These are phyloP conservation scores for Annulohypoxylon truncatum DNA, from an alignment of 2,329 filamentous ascomycete species.

Conservation along the genomic window DNA sequence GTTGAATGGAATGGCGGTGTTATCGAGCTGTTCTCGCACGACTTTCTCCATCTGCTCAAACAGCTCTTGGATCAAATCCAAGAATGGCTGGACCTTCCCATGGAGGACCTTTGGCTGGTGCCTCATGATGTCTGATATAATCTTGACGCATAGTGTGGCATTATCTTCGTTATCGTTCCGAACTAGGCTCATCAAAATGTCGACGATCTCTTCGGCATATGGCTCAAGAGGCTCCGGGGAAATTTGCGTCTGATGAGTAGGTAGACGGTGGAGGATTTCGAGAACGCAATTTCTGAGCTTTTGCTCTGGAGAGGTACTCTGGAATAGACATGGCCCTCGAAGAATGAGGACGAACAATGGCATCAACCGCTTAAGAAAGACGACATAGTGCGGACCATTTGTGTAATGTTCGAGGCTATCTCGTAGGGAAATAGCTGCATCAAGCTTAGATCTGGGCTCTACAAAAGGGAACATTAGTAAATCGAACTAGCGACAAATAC, in stretches of 20 bases:
- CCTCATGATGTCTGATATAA: slow-evolving; percentile 94
- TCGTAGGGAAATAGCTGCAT: slow-evolving; percentile 85
- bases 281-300: slow-evolving; percentile 93
- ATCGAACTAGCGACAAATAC: background rate
- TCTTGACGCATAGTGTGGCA: slow-evolving; percentile 97
- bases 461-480: slow-evolving; percentile 16
- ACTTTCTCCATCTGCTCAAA: slow-evolving; percentile 95
- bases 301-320: slow-evolving; percentile 91
- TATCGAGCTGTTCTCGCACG: slow-evolving; percentile 95
- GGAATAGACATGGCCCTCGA: slow-evolving; percentile 87
- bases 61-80: slow-evolving; percentile 92
- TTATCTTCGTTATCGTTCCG: slow-evolving; percentile 97
- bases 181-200: slow-evolving; percentile 89
- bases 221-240: slow-evolving; percentile 86
- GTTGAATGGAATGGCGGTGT: slow-evolving; percentile 67
- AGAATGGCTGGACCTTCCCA: slow-evolving; percentile 86
- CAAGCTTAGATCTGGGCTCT: slow-evolving; percentile 86
- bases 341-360: slow-evolving; percentile 90
- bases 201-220: slow-evolving; percentile 88
- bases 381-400: slow-evolving; percentile 77
- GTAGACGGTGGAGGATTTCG: slow-evolving; percentile 91
- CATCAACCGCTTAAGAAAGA: slow-evolving; percentile 88
- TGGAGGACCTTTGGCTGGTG: slow-evolving; percentile 86
- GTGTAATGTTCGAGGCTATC: slow-evolving; percentile 93
- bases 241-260: slow-evolving; percentile 73